Percentiles rank a stretch among this genome's conserved stretches.
Evolutionary conservation across 1,284 basidiomycete genomes (phyloP).

Genomic region (Rugosomyces carneus): DNA sequence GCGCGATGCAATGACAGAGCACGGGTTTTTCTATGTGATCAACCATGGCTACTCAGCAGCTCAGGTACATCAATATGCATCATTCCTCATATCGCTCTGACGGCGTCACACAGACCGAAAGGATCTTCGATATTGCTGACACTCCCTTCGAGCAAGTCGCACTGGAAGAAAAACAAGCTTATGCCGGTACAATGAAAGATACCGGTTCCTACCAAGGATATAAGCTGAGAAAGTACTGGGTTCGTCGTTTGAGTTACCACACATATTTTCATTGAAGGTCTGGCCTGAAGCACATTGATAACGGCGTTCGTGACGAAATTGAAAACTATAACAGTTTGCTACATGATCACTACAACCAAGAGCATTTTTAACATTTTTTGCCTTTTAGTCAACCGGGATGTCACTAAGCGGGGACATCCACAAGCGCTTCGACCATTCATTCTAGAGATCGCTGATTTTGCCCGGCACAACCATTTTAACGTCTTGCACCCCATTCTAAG

Average conservation of each 20-base stretch:
- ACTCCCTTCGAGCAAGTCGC: conserved; percentile 48
- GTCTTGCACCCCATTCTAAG: conserved; percentile 45
- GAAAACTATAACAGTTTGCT: conserved; percentile 51
- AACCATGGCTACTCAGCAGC: conserved; percentile 48
- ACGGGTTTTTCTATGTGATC: conserved; percentile 60
- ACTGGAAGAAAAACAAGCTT: conserved; percentile 51
- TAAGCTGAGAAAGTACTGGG: conserved; percentile 52
- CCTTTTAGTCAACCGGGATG: conserved; percentile 42
- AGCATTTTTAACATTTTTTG: not conserved
- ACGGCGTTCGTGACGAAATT: conserved; percentile 51
- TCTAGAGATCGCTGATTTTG: conserved; percentile 51
- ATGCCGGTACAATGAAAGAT: conserved; percentile 42
- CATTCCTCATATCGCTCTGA: not conserved
- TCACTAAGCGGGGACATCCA: conserved; percentile 41
- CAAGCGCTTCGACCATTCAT: conserved; percentile 46
- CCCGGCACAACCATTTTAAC: conserved; percentile 43
- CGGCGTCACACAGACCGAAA: conserved; percentile 32
- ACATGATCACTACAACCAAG: not conserved
- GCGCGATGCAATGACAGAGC: conserved; percentile 50
- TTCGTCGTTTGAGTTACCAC: conserved; percentile 19
- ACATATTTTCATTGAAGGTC: not conserved
- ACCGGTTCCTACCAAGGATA: conserved; percentile 56
- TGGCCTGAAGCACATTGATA: conserved; percentile 37
- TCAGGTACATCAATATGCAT: conserved; percentile 29
- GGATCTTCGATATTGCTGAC: conserved; percentile 60